Base-by-base conservation (phyloP, 441 rosid species). In the Pelargonium australe region DNA sequence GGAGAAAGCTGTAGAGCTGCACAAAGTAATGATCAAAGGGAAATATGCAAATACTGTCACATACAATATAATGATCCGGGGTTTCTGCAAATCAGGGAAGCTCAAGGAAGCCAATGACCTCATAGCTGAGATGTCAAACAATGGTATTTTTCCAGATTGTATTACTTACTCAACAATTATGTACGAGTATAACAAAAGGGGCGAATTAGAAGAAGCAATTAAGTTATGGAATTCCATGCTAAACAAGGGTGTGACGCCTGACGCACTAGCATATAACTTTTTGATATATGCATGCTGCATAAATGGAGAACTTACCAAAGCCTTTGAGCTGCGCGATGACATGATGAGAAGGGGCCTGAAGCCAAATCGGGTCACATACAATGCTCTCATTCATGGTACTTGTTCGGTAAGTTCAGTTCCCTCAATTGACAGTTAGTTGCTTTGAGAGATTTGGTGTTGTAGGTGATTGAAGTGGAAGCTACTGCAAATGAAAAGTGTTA, bases 91-190 rank as follows among this genome's bases (percentile, higher is more conserved):
- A 78, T 77, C 81, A 72, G 97, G 96, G 51, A 87, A 81, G 71
- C 75, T 91, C 73, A 66, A 67, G 57, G 95, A 87, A 77, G 98
- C 96, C 62, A 79, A 63, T 11, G 77, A 79, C 68, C 81, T 88
- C 58, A 57, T 91, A 61, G 79, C 47, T 51, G 85, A 78, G 74
- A 94, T 94, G 98, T 47, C 75, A 17, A 81, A 68, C 19, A 76
- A 71, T 23, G 87, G 85, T 61, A 71, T 88, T 68, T 77, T 76
- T 14, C 98, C 96, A 2, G 96, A 91, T 78, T 88, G 95, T 73
- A 80, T 94, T 71, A 88, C 96, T 3, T 91, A 89, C 73, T 86
- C 98, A 19, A 94, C 96, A 6, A 75, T 94, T 75, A 88, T 94
- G 61, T 78, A 81, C 61, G 89, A 91, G 81, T 81, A 79, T 7